A percentile compares a stretch with the other conserved stretches of the same genome.
phyloP scores from a whole-genome alignment of 345 rosid genomes.

The Eucalyptus erythrocorys region DNA sequence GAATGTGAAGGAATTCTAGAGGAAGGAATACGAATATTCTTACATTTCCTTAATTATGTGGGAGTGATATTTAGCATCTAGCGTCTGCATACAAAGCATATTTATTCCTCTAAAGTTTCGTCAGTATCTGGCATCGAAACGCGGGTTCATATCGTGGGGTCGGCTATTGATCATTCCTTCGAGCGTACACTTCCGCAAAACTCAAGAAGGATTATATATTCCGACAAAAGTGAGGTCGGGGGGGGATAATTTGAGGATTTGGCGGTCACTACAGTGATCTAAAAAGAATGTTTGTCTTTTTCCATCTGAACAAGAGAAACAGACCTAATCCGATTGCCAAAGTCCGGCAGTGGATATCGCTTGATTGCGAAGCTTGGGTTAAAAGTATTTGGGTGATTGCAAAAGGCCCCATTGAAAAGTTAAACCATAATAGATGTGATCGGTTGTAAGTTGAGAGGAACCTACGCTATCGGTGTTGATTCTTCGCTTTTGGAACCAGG shows the following conservation, averaged over 20 bases:
- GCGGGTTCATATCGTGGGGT: not conserved
- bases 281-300: not conserved
- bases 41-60: not conserved
- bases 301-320: not conserved
- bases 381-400: not conserved
- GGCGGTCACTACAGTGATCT: not conserved
- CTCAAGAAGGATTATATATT: not conserved
- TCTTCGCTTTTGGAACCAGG: not conserved
- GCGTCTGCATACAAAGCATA: not conserved
- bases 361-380: not conserved
- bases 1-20: not conserved
- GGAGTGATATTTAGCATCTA: not conserved
- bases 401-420: not conserved
- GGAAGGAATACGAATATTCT: not conserved
- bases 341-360: not conserved
- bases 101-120: not conserved
- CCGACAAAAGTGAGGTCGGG: not conserved
- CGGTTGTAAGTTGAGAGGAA: not conserved
- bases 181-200: too few species aligned
- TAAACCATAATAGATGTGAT: too few species aligned
- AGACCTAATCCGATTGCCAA: not conserved
- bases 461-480: not conserved
- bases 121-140: not conserved
- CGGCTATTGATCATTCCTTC: not conserved
- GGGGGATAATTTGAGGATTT: not conserved